phyloP scores from a whole-genome alignment of 2,329 filamentous ascomycete genomes.

The Ophiostoma fasciatum region DNA sequence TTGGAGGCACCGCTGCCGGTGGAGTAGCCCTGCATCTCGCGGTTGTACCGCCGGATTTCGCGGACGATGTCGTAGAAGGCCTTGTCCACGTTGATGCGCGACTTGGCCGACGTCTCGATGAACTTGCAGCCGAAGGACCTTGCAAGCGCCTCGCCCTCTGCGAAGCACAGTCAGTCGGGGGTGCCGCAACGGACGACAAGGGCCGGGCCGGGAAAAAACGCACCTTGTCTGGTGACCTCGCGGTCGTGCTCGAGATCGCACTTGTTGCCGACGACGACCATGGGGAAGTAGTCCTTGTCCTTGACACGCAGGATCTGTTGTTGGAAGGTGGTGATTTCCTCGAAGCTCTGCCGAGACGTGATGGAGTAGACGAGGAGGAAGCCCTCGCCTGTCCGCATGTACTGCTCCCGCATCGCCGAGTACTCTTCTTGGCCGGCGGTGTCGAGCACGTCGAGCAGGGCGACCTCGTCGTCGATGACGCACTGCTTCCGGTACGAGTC shows the following conservation, averaged over 20 bases:
- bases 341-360: constrained; percentile 90
- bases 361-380: constrained; percentile 98
- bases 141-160: constrained; percentile 83
- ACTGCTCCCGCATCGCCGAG: constrained; percentile 98
- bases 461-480: constrained; percentile 95
- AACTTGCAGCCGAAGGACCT: constrained; percentile 90
- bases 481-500: constrained; percentile 99
- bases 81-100: constrained; percentile 94
- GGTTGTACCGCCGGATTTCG: constrained; percentile 96
- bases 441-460: constrained; percentile 92
- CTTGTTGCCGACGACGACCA: constrained; percentile 98
- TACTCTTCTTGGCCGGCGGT: constrained; percentile 98
- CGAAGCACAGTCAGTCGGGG: constrained; percentile 8
- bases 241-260: constrained; percentile 92
- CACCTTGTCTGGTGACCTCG: constrained; percentile 85
- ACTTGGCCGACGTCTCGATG: constrained; percentile 98
- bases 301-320: constrained; percentile 97
- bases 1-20: constrained; percentile 52
- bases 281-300: constrained; percentile 99
- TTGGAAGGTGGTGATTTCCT: constrained; percentile 97
- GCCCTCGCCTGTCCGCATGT: constrained; percentile 97
- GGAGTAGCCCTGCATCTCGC: constrained; percentile 85
- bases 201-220: constrained; percentile 16
- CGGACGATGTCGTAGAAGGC: constrained; percentile 97
- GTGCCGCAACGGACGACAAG: neutral